Evolutionary conservation across 1,284 basidiomycete species (phyloP).

Genomic region (Meira miltonrushii): DNA sequence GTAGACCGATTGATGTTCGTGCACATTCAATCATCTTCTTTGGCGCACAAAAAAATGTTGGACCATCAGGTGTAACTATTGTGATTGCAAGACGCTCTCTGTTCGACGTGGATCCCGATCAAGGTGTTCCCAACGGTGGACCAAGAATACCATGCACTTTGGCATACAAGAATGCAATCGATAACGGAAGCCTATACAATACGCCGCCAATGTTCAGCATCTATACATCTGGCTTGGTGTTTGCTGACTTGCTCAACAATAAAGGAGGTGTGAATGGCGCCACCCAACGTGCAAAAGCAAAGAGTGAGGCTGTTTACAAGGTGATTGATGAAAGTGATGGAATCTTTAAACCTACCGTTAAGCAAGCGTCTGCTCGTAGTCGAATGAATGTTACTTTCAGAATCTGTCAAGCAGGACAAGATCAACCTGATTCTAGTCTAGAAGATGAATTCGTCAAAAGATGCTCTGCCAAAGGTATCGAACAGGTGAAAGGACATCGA

Average conservation of each 20-base stretch:
- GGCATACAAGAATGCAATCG: slow-evolving; percentile 78
- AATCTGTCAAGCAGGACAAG: slow-evolving; percentile 16
- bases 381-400: slow-evolving; percentile 52
- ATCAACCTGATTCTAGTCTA: slow-evolving; percentile 31
- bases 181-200: slow-evolving; percentile 80
- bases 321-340: slow-evolving; percentile 32
- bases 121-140: slow-evolving; percentile 52
- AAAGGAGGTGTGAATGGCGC: slow-evolving; percentile 64
- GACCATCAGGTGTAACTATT: slow-evolving; percentile 87
- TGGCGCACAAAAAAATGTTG: slow-evolving; percentile 98
- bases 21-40: slow-evolving; percentile 78
- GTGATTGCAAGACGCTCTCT: slow-evolving; percentile 89
- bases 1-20: slow-evolving; percentile 79
- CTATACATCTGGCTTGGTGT: slow-evolving; percentile 83
- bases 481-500: slow-evolving; percentile 42
- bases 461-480: slow-evolving; percentile 34
- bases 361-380: slow-evolving; percentile 36
- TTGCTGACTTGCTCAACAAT: slow-evolving; percentile 62
- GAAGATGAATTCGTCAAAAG: slow-evolving; percentile 40
- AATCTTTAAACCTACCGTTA: slow-evolving; percentile 36
- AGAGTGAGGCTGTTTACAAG: slow-evolving; percentile 37
- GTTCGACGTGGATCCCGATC: slow-evolving; percentile 44
- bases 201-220: slow-evolving; percentile 90
- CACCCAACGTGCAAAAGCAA: slow-evolving; percentile 27
- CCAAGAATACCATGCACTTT: slow-evolving; percentile 70